Percentiles rank a stretch among this genome's conserved stretches.
Evolutionary conservation across 768 basidiomycete species (phyloP).

Genomic region (Lactarius psammicola): DNA sequence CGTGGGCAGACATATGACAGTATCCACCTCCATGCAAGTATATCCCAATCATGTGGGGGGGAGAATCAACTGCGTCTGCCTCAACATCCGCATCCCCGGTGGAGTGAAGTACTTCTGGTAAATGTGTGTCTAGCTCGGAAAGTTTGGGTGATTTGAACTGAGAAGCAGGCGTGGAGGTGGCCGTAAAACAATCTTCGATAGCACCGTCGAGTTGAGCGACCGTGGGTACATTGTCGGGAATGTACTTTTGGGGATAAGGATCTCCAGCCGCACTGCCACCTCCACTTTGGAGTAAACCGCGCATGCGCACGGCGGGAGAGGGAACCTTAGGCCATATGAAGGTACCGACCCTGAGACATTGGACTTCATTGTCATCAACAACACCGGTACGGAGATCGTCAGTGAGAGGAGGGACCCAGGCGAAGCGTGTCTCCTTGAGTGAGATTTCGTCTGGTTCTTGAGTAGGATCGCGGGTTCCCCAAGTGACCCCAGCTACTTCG

Average conservation of each 20-base stretch:
- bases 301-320: constrained; percentile 28
- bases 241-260: not conserved
- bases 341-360: constrained; percentile 45
- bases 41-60: constrained; percentile 41
- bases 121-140: not conserved
- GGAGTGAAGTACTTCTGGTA: constrained; percentile 18
- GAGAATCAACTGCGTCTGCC: constrained; percentile 32
- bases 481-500: constrained; percentile 56
- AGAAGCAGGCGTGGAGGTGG: constrained; percentile 8
- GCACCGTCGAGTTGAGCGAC: not conserved
- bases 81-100: constrained; percentile 30
- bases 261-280: not conserved
- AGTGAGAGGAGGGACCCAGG: constrained; percentile 48
- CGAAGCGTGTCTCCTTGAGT: constrained; percentile 48
- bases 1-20: constrained; percentile 58
- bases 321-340: constrained; percentile 48
- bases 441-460: constrained; percentile 35
- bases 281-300: not conserved
- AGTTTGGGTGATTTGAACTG: constrained; percentile 1
- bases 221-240: not conserved
- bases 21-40: constrained; percentile 58
- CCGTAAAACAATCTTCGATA: not conserved
- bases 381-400: constrained; percentile 44
- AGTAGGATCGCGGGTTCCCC: constrained; percentile 49
- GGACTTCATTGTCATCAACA: constrained; percentile 40